A percentile compares a stretch with the other conserved stretches of the same genome.
Conservation (phyloP, 2,329 filamentous ascomycete species). For the Aspergillus neoniger region DNA sequence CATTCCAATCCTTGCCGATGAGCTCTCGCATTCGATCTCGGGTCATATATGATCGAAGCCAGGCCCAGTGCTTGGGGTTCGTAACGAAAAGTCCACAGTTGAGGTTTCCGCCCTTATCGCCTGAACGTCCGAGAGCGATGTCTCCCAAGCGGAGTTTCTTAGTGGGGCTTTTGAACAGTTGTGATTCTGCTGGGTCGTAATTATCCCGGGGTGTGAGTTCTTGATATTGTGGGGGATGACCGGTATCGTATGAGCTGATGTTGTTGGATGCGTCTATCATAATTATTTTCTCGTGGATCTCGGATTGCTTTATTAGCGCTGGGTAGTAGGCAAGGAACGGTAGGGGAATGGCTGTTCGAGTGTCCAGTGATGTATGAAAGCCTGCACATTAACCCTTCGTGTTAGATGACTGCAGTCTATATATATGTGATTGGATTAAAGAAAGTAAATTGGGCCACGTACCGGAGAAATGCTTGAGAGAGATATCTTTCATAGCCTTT, state of each 20-base stretch:
- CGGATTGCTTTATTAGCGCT: slow-evolving; percentile 34
- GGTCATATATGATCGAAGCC: slow-evolving; percentile 47
- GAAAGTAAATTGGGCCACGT: not conserved
- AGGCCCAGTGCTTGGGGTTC: slow-evolving; percentile 29
- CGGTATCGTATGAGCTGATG: slow-evolving; percentile 15
- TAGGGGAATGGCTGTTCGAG: slow-evolving; percentile 41
- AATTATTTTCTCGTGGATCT: slow-evolving; percentile 31
- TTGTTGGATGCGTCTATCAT: slow-evolving; percentile 18
- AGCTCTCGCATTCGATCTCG: slow-evolving; percentile 39
- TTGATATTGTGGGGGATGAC: slow-evolving; percentile 21
- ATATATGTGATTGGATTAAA: too few relatives aligned
- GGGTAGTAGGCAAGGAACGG: slow-evolving; percentile 49
- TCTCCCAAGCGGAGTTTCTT: slow-evolving; percentile 44
- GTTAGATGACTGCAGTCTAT: too few relatives aligned
- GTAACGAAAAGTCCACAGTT: slow-evolving; percentile 46
- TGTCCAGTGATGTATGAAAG: slow-evolving; percentile 47
- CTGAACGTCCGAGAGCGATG: slow-evolving; percentile 47
- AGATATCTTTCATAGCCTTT: slow-evolving; percentile 35
- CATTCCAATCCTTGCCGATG: slow-evolving; percentile 49
- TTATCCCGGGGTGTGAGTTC: slow-evolving; percentile 15
- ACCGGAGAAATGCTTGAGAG: slow-evolving; percentile 50
- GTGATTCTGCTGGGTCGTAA: slow-evolving; percentile 26
- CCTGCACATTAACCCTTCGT: slow-evolving; percentile 25
- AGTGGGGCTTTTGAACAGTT: slow-evolving; percentile 24
- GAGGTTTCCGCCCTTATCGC: slow-evolving; percentile 45